Evolutionary conservation across 176 grass and related monocot species (phyloP).

Genomic region (Bothriochloa decipiens): DNA sequence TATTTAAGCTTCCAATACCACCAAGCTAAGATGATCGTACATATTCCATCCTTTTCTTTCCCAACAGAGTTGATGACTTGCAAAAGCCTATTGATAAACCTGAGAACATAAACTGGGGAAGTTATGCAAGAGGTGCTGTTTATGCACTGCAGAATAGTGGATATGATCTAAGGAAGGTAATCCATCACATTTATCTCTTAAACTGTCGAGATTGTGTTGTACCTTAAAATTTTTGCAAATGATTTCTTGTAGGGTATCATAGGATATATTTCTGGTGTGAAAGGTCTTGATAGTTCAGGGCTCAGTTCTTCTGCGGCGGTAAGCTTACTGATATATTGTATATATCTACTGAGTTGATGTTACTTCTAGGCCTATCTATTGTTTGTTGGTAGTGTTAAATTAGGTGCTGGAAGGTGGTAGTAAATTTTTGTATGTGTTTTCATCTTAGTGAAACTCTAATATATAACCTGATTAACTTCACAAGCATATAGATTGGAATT

Average conservation of each 20-base stretch:
- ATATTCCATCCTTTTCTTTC: slow-evolving; percentile 12
- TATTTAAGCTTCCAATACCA: slow-evolving; percentile 7
- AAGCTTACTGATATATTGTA: slow-evolving; percentile 43
- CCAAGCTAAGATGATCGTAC: slow-evolving; percentile 22
- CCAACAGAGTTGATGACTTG: slow-evolving; percentile 65
- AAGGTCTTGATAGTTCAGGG: slow-evolving; percentile 92
- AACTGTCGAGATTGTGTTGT: slow-evolving; percentile 21
- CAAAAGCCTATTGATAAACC: slow-evolving; percentile 68
- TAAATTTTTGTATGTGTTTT: neutral
- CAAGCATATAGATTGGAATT: neutral
- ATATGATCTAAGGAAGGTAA: slow-evolving; percentile 85
- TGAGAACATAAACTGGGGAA: slow-evolving; percentile 78
- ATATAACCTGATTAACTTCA: slow-evolving; percentile 12
- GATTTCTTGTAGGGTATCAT: slow-evolving; percentile 65
- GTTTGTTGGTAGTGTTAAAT: neutral
- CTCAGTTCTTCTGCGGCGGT: slow-evolving; percentile 98
- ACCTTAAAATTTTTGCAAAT: slow-evolving; percentile 6
- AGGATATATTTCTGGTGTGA: slow-evolving; percentile 86
- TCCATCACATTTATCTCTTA: slow-evolving; percentile 22
- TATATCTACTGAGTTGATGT: neutral
- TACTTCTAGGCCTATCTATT: neutral
- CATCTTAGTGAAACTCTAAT: neutral
- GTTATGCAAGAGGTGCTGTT: slow-evolving; percentile 89
- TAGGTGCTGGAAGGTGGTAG: neutral
- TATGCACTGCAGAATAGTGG: slow-evolving; percentile 83